Evolutionary conservation across 148 eudicot species (phyloP).

Genomic region (Persicaria tinctoria): DNA sequence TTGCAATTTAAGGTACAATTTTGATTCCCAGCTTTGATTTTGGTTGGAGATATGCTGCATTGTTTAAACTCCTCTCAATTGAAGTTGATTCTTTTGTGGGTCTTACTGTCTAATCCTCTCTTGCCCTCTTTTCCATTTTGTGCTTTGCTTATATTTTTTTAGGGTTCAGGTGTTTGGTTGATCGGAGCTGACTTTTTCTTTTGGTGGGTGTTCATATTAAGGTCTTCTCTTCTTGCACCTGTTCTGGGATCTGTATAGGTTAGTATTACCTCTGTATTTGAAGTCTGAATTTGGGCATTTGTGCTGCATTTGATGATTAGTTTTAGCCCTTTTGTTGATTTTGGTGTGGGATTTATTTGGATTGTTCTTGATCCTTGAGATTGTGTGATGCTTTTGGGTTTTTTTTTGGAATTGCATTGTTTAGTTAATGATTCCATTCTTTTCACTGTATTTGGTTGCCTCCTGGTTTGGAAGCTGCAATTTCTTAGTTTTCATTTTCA

Average conservation of each 20-base stretch:
- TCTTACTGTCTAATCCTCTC: not conserved
- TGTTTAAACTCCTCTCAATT: not conserved
- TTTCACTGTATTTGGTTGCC: not conserved
- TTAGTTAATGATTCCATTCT: not conserved
- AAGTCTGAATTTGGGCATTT: not conserved
- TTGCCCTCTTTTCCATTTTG: conserved; percentile 1
- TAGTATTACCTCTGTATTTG: not conserved
- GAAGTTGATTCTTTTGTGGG: not conserved
- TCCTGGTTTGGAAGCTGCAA: not conserved
- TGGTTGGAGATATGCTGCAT: conserved; percentile 16
- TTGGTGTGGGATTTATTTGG: not conserved
- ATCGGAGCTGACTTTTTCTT: not conserved
- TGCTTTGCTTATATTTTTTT: not conserved
- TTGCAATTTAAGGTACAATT: conserved; percentile 21
- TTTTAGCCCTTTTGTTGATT: not conserved
- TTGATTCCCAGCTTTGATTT: conserved; percentile 23
- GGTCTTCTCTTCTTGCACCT: not conserved
- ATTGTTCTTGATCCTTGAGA: not conserved
- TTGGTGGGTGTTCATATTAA: not conserved
- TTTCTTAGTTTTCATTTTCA: not conserved
- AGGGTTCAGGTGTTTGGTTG: not conserved
- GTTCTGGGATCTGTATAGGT: too few relatives aligned
- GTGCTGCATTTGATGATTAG: conserved; percentile 8
- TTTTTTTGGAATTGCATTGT: not conserved
- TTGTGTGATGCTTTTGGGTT: not conserved